Conservation (phyloP, 345 rosid genomes). For the Cardamine chenopodiifolia region DNA sequence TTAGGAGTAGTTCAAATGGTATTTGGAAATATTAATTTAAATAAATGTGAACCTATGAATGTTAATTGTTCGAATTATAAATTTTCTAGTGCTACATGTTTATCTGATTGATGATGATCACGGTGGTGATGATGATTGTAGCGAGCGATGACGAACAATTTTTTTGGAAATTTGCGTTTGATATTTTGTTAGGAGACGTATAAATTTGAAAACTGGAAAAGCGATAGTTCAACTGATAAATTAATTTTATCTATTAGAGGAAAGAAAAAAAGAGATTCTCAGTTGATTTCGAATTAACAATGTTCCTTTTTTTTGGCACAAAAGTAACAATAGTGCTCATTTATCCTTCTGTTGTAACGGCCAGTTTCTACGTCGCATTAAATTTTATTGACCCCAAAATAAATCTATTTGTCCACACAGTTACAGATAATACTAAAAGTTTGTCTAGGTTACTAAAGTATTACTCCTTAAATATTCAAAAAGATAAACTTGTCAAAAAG, state of each 20-base stretch:
- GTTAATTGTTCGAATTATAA: background rate
- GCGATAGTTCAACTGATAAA: constrained; percentile 13
- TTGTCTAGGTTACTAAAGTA: background rate
- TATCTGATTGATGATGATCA: constrained; percentile 22
- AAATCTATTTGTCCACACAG: background rate
- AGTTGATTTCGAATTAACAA: constrained; percentile 3
- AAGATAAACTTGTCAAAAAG: too few species aligned
- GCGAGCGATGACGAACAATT: constrained; percentile 10
- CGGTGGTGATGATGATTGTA: constrained; percentile 17
- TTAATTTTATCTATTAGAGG: background rate
- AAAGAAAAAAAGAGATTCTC: constrained; percentile 1
- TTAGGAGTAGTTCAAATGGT: constrained; percentile 15
- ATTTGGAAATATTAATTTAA: constrained; percentile 2
- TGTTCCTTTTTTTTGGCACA: background rate
- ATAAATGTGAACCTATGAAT: constrained; percentile 18
- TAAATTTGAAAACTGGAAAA: constrained; percentile 1
- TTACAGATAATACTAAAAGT: background rate
- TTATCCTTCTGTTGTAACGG: constrained; percentile 22
- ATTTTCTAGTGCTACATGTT: background rate
- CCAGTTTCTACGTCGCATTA: constrained; percentile 8
- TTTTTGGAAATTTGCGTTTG: constrained; percentile 34
- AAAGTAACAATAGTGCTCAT: background rate
- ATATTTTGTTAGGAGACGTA: constrained; percentile 27
- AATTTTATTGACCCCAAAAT: constrained; percentile 1
- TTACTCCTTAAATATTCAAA: too few species aligned